phyloP scores from a whole-genome alignment of 1,284 basidiomycete genomes.

The Nidula niveotomentosa region DNA sequence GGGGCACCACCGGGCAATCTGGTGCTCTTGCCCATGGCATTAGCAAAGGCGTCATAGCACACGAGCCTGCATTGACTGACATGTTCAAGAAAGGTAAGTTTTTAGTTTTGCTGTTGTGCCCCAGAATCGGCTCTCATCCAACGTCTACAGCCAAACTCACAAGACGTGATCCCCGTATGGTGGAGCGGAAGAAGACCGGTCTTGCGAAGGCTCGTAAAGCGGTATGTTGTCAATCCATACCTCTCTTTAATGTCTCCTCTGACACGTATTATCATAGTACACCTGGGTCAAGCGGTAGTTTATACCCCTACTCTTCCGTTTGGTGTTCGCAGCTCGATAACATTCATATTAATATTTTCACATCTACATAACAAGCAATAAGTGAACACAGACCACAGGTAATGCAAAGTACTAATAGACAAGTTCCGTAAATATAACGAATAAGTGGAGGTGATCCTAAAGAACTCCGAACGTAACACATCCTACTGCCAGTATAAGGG shows the following conservation, averaged over 20 bases:
- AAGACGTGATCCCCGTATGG: slow-evolving; percentile 94
- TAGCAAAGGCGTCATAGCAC: slow-evolving; percentile 77
- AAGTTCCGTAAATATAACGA: not conserved
- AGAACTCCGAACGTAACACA: slow-evolving; percentile 2
- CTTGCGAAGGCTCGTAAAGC: slow-evolving; percentile 89
- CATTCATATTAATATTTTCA: slow-evolving; percentile 13
- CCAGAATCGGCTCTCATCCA: too few relatives aligned
- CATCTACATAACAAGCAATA: slow-evolving; percentile 1
- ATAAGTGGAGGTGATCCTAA: not conserved
- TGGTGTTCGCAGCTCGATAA: not conserved
- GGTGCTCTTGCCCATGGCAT: slow-evolving; percentile 88
- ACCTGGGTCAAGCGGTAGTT: slow-evolving; percentile 94
- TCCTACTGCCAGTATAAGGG: slow-evolving; percentile 80
- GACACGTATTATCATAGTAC: slow-evolving; percentile 47
- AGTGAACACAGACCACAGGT: not conserved
- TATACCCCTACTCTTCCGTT: slow-evolving; percentile 1
- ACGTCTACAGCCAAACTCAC: slow-evolving; percentile 73
- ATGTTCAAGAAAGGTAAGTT: slow-evolving; percentile 74
- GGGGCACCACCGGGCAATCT: slow-evolving; percentile 89
- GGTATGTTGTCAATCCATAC: slow-evolving; percentile 49
- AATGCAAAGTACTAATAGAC: not conserved
- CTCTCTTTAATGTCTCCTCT: slow-evolving; percentile 7
- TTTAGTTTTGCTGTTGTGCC: too few relatives aligned
- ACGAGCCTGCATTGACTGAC: slow-evolving; percentile 62
- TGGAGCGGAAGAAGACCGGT: slow-evolving; percentile 97